Conservation (phyloP, 176 grass and related monocot genomes). For the Areca catechu region DNA sequence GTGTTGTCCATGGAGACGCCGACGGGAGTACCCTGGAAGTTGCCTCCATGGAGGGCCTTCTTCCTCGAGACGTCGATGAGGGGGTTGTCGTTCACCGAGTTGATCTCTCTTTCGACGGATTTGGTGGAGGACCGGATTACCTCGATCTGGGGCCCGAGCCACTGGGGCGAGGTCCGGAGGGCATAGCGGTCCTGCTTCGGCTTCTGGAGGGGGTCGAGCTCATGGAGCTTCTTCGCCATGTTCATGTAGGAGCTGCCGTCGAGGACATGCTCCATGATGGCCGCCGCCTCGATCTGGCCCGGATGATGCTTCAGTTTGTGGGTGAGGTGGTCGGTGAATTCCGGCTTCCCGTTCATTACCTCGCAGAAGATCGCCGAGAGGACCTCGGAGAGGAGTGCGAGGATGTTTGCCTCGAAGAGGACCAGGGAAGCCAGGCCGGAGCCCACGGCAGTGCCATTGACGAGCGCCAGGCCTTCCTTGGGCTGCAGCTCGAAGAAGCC, state of each 20-base stretch:
- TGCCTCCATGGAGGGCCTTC: conserved; percentile 82
- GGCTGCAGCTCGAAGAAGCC: conserved; percentile 69
- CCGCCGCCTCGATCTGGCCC: conserved; percentile 78
- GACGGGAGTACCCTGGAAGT: conserved; percentile 89
- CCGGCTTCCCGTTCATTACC: conserved; percentile 79
- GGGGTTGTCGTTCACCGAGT: conserved; percentile 87
- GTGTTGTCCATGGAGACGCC: conserved; percentile 97
- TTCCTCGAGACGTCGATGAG: conserved; percentile 76
- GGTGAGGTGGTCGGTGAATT: conserved; percentile 80
- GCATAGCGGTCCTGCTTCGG: conserved; percentile 92
- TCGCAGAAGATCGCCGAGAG: conserved; percentile 77
- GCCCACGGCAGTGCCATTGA: conserved; percentile 79
- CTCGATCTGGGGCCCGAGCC: conserved; percentile 84
- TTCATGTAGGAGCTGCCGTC: conserved; percentile 73
- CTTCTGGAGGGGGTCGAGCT: conserved; percentile 70
- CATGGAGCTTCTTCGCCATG: conserved; percentile 58
- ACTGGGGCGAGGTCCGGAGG: conserved; percentile 84
- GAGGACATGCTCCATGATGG: conserved; percentile 86
- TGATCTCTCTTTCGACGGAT: conserved; percentile 82
- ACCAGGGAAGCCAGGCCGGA: conserved; percentile 69
- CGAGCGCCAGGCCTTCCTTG: conserved; percentile 80
- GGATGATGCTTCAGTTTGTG: conserved; percentile 96
- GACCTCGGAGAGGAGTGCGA: conserved; percentile 48
- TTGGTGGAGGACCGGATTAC: conserved; percentile 67
- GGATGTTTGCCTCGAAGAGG: conserved; percentile 65